Percentiles rank a stretch among this genome's conserved stretches.
Conservation (phyloP, 2,329 filamentous ascomycete species). For the Taxawa tesnikishii region DNA sequence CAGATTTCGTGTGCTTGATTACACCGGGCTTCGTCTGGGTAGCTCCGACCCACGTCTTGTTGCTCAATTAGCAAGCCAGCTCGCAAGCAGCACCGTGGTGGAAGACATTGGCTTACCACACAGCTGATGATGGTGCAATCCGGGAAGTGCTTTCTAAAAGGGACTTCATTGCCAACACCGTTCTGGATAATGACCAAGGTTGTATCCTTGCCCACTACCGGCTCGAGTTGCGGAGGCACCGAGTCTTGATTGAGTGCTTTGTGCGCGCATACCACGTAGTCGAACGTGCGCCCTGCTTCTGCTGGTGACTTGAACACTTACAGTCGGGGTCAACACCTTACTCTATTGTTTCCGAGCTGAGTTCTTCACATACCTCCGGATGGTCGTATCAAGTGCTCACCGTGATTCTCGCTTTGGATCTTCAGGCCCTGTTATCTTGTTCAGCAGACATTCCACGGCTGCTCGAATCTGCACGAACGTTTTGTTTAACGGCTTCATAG, state of each 20-base stretch:
- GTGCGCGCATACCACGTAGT: slow-evolving; percentile 34
- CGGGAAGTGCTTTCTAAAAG: slow-evolving; percentile 38
- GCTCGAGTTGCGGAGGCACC: slow-evolving; percentile 24
- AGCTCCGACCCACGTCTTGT: slow-evolving; percentile 44
- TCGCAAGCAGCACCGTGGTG: too few relatives aligned
- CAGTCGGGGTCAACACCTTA: slow-evolving; percentile 18
- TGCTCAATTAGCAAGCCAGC: too few relatives aligned
- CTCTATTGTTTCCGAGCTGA: too few relatives aligned
- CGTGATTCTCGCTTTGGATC: slow-evolving; percentile 30
- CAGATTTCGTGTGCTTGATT: slow-evolving; percentile 38
- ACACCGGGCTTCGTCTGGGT: slow-evolving; percentile 37
- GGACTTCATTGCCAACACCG: slow-evolving; percentile 48
- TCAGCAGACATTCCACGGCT: background rate
- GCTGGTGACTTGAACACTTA: slow-evolving; percentile 26
- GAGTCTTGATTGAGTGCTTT: slow-evolving; percentile 29
- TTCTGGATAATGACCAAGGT: slow-evolving; percentile 52
- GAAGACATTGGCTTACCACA: too few relatives aligned
- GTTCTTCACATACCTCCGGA: background rate
- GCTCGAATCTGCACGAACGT: slow-evolving; percentile 16
- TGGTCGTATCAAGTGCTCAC: slow-evolving; percentile 19
- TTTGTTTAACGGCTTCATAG: slow-evolving; percentile 27
- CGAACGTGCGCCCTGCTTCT: slow-evolving; percentile 21
- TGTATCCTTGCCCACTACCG: slow-evolving; percentile 29
- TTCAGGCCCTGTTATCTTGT: slow-evolving; percentile 25
- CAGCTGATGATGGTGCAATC: slow-evolving; percentile 41